Percentiles rank a stretch among this genome's conserved stretches.
Evolutionary conservation across 163 green algal genomes (phyloP).

Genomic region (Prototheca stagnorum): DNA sequence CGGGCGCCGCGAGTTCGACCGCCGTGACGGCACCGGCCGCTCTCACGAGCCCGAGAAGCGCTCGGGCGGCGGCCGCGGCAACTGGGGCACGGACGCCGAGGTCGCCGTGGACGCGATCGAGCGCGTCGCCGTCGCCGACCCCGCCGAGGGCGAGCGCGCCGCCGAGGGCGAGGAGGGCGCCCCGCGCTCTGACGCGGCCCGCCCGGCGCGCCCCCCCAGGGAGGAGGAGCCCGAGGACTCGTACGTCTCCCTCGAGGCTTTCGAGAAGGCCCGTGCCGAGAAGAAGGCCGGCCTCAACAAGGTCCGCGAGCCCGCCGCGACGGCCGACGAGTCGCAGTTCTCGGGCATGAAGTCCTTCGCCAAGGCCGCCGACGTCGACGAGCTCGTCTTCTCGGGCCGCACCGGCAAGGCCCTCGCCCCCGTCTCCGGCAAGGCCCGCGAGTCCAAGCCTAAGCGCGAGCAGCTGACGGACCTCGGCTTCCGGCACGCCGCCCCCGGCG

Average conservation of each 20-base stretch:
- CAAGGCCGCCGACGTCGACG: constrained; percentile 29
- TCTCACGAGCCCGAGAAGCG: constrained; percentile 71
- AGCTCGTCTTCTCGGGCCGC: constrained; percentile 18
- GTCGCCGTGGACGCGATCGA: constrained; percentile 19
- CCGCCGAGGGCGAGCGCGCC: not conserved
- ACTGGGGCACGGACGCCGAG: constrained; percentile 67
- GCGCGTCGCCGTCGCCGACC: not conserved
- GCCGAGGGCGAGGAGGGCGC: constrained; percentile 9
- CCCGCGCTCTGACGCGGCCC: constrained; percentile 1
- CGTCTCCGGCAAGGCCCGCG: no score
- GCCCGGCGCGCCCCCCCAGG: constrained; percentile 1
- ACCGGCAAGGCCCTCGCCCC: constrained; percentile 11
- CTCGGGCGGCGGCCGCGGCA: constrained; percentile 57
- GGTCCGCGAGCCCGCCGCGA: constrained; percentile 13
- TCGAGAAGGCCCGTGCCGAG: constrained; percentile 50
- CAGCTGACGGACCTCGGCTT: constrained; percentile 28
- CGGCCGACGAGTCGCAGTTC: constrained; percentile 45
- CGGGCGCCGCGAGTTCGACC: constrained; percentile 54
- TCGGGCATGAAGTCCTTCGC: constrained; percentile 47
- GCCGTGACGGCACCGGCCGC: constrained; percentile 66
- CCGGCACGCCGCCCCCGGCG: constrained; percentile 27
- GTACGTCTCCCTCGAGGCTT: constrained; percentile 67
- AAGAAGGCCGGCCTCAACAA: constrained; percentile 62
- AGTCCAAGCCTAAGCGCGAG: constrained; percentile 18
- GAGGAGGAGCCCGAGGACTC: constrained; percentile 7